phyloP scores from a whole-genome alignment of 176 grass and related monocot genomes.

The Rhynchospora tenuis region DNA sequence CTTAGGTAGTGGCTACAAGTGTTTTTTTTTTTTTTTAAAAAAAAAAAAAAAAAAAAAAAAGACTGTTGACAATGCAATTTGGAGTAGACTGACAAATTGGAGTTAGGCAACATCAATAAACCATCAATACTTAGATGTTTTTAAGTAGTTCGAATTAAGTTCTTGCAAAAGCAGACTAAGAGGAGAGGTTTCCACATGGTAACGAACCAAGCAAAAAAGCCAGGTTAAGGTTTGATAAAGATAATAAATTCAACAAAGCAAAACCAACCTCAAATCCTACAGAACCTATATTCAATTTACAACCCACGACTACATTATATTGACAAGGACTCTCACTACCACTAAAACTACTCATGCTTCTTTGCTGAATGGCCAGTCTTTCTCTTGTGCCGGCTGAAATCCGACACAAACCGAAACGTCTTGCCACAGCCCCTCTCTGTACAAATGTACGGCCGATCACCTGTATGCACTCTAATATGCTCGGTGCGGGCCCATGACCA shows the following conservation, averaged over 20 bases:
- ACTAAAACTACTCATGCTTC: constrained; percentile 9
- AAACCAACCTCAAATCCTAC: constrained; percentile 6
- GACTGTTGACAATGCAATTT: neutral
- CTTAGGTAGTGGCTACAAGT: no score
- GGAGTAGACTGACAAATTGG: neutral
- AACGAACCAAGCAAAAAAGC: neutral
- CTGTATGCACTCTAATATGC: constrained; percentile 84
- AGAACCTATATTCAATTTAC: constrained; percentile 16
- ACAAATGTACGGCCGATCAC: constrained; percentile 83
- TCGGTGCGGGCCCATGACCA: constrained; percentile 95
- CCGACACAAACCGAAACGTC: constrained; percentile 92
- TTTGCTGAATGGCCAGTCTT: constrained; percentile 69
- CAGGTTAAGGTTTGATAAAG: neutral
- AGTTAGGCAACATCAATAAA: neutral
- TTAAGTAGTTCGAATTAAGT: neutral
- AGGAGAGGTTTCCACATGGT: neutral
- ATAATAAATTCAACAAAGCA: constrained; percentile 11
- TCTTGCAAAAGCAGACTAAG: neutral
- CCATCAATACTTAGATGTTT: neutral
- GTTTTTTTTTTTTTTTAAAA: no score
- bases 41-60: no score
- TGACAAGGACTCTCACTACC: neutral
- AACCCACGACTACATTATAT: neutral
- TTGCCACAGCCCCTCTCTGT: constrained; percentile 52
- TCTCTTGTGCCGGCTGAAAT: constrained; percentile 91